phyloP scores from a whole-genome alignment of 306 rosid species.

The Dalbergia oliveri region DNA sequence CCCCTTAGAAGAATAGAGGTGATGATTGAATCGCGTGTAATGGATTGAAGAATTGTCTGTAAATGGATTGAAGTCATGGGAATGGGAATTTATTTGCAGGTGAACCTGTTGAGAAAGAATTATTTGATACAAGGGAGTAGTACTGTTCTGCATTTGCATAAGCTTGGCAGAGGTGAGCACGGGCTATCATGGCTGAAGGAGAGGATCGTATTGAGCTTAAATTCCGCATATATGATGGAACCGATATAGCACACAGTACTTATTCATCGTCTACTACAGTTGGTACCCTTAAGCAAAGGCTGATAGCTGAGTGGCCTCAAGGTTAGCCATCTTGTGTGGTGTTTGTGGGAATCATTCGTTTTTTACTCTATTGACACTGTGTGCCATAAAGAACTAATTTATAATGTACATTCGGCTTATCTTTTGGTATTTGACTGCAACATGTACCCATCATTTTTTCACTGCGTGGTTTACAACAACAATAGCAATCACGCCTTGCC shows the following conservation, averaged over 20 bases:
- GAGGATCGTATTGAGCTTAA: constrained; percentile 65
- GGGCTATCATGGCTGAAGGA: constrained; percentile 62
- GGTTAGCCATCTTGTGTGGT: constrained; percentile 55
- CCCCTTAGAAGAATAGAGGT: not conserved
- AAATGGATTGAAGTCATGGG: constrained; percentile 35
- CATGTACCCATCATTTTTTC: constrained; percentile 4
- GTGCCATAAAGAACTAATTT: constrained; percentile 11
- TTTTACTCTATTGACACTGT: not conserved
- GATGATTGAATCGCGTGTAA: too few species aligned
- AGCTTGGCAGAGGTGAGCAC: constrained; percentile 52
- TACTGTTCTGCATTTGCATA: constrained; percentile 42
- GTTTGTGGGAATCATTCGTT: constrained; percentile 18
- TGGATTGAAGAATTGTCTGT: too few species aligned
- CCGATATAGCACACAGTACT: constrained; percentile 68
- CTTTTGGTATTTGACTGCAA: constrained; percentile 19
- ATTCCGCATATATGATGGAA: constrained; percentile 80
- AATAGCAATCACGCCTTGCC: not conserved
- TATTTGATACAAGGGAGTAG: constrained; percentile 42
- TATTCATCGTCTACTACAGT: constrained; percentile 63
- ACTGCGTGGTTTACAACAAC: constrained; percentile 21
- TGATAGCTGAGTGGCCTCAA: constrained; percentile 80
- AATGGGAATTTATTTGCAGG: constrained; percentile 53
- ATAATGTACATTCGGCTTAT: not conserved
- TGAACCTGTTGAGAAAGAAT: constrained; percentile 48
- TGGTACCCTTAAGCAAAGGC: constrained; percentile 70